Base-by-base conservation (phyloP, 441 rosid genomes). In the Pelargonium fulgidum region DNA sequence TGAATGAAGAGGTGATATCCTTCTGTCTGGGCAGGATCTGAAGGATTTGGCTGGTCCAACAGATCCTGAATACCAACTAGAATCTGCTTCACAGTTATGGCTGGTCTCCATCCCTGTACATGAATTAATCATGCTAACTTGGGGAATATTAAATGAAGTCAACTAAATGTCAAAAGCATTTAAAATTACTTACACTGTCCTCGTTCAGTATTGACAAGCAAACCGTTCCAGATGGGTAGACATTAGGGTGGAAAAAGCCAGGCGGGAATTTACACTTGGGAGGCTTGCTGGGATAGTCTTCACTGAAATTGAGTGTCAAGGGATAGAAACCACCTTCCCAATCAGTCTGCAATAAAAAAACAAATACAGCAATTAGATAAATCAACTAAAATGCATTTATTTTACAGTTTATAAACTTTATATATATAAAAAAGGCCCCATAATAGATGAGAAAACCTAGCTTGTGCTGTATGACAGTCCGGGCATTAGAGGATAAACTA, bases 301-400 rank as follows among this genome's bases (percentile, higher is more conserved):
- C 99, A 33, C 90, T 89, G 75, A 91, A 91, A 75, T 86, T 83
- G 71, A 93, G 86, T 7, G 96, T 85, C 48, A 93, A 87, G 0
- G 99, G 99, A 59, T 85, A 93, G 71, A 76, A 88, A 56, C 99
- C 99, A 74, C 95, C 97, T 78, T 93, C 96, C 99, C 97, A 93
- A 79, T 93, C 97, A 74, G 97, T 93, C 99, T 93, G 79, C 79
- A 76, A 45, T 50, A 13, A 14, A 19, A 14, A n/a, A n/a, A n/a
- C n/a, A n/a, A n/a, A n/a, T n/a, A n/a, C n/a, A n/a, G n/a, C n/a
- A n/a, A n/a, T n/a, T n/a, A n/a, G n/a, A n/a, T n/a, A n/a, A n/a
- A n/a, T n/a, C n/a, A 6, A 5, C 39, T 13, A 59, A 14, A 41
- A 52, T 17, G 58, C 13, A 1, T 26, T 26, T 0, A 26, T 26